Percentiles rank a stretch among this genome's conserved stretches.
Evolutionary conservation across 202 grass and related monocot species (phyloP).

Genomic region (Digitaria exilis): DNA sequence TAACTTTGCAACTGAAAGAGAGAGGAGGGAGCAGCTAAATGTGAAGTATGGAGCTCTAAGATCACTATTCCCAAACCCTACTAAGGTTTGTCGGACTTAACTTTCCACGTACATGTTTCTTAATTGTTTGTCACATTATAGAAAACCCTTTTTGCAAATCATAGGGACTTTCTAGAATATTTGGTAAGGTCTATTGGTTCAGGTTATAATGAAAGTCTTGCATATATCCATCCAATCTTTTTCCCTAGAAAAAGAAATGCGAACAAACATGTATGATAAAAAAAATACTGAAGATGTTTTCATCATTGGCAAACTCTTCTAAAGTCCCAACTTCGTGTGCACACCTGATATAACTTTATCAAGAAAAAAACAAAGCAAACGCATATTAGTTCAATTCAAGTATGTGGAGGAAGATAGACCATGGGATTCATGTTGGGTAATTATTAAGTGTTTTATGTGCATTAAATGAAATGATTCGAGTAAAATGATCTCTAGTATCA

Average conservation of each 20-base stretch:
- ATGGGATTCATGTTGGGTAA: not conserved
- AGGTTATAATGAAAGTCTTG: not conserved
- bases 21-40: conserved; percentile 93
- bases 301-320: not conserved
- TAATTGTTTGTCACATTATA: conserved; percentile 4
- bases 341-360: conserved; percentile 15
- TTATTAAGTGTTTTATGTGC: not conserved
- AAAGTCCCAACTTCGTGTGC: not conserved
- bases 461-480: not conserved
- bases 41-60: conserved; percentile 85
- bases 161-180: conserved; percentile 13
- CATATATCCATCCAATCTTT: not conserved
- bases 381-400: not conserved
- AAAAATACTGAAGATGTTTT: not conserved
- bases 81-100: conserved; percentile 59
- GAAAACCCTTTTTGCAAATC: conserved; percentile 4
- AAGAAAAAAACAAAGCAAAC: not conserved
- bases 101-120: conserved; percentile 6
- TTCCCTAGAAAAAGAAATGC: not conserved
- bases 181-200: conserved; percentile 7
- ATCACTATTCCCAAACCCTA: conserved; percentile 80
- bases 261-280: not conserved
- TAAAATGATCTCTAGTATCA: conserved; percentile 6
- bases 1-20: conserved; percentile 92
- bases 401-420: not conserved